Conservation (phyloP, 371 early-diverging fungal genomes). For the Basidiobolus meristosporus region DNA sequence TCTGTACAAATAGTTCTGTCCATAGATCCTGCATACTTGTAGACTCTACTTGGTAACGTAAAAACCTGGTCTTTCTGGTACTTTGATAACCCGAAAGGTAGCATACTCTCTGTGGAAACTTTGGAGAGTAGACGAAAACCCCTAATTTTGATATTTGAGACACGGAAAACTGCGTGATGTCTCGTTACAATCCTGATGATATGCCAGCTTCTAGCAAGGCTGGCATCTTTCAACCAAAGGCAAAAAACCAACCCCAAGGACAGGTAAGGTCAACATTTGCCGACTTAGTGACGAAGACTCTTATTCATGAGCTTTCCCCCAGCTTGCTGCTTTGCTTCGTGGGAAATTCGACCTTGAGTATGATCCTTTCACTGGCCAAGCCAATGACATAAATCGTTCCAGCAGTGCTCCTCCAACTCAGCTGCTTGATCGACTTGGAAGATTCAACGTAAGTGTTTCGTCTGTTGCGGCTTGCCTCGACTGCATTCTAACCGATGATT, state of each 20-base stretch:
- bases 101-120: too few species aligned
- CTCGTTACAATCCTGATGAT: not conserved
- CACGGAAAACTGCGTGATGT: too few species aligned
- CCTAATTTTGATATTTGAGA: too few species aligned
- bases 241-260: constrained; percentile 7
- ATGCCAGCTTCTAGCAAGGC: constrained; percentile 1
- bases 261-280: constrained; percentile 3
- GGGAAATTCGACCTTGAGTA: constrained; percentile 5
- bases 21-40: too few species aligned
- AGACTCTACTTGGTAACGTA: too few species aligned
- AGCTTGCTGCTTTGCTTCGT: constrained; percentile 5
- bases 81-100: too few species aligned
- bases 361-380: constrained; percentile 2
- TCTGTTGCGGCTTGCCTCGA: too few species aligned
- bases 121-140: too few species aligned
- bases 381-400: constrained; percentile 7
- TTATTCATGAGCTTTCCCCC: not conserved
- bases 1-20: too few species aligned
- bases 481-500: too few species aligned
- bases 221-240: constrained; percentile 6
- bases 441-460: too few species aligned
- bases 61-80: too few species aligned
- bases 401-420: constrained; percentile 8
- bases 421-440: constrained; percentile 1
- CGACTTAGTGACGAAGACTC: not conserved